Evolutionary conservation across 2,329 filamentous ascomycete species (phyloP), one percentile per base, ranked within the genome.

Genomic region (Fusarium caatingaense): DNA sequence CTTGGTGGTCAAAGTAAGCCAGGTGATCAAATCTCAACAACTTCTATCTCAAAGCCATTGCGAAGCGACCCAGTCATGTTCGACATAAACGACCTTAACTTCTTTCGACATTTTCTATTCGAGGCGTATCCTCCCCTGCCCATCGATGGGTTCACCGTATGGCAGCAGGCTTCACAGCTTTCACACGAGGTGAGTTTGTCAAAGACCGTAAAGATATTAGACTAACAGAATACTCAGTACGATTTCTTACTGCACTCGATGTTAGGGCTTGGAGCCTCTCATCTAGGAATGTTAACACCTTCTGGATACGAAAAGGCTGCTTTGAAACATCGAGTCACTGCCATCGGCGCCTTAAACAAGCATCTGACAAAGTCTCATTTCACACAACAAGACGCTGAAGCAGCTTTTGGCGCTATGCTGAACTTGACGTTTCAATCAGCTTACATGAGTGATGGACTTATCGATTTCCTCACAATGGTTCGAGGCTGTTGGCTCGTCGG

Each of bases 91-190:
- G 84, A 87, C 59, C 79, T 87, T 74, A 79, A 83, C 21, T 85
- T 86, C 74, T 87, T 87, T 68, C 83, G 86, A 54, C 85, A 87
- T 67, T 87, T 86, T 67, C 67, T 87, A 11, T 76, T 83, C 8
- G 76, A 80, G 10, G 84, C 84, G 3, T 82, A 82, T 55, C 81
- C 81, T 9, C 74, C 81, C 4, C 54, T 83, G 1, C 81, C 81
- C 3, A 72, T 82, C 13, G 76, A 75, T 42, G 79, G 80, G 0
- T 77, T 77, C 23, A 60, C 64, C 8, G 71, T 82, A 1, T 83
- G 81, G 81, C 76, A 74, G 47, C 69, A 77, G 25, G 78, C 80
- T 3, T 80, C 80, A 2, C 72, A 77, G 16, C 75, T 83, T 28
- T 80, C 80, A 3, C 80, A 83, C 40, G 60, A 76, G 45, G 81